Conservation (phyloP, 1,139 yeast genomes). For the Saccharomyces hybrid region DNA sequence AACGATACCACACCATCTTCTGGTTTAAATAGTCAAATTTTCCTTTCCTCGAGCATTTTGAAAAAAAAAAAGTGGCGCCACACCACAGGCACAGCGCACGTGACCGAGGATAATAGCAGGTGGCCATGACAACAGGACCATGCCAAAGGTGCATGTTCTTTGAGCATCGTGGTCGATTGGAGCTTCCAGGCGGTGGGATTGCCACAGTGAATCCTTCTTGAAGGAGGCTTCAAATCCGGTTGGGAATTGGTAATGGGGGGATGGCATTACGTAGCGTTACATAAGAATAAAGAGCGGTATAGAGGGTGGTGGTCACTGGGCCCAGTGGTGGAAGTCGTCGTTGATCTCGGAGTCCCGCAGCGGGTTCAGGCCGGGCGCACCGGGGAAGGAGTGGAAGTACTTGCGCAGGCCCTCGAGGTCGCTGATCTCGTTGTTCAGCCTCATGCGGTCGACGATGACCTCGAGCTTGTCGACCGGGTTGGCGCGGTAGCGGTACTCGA, state of each 20-base stretch:
- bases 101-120: neutral
- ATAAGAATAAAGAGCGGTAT: neutral
- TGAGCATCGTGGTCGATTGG: slow-evolving; percentile 95
- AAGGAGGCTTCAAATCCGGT: slow-evolving; percentile 79
- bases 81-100: neutral
- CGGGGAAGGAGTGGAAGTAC: slow-evolving; percentile 48
- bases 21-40: neutral
- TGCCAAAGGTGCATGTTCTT: slow-evolving; percentile 91
- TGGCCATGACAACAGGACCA: slow-evolving; percentile 68
- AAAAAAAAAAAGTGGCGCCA: neutral
- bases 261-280: neutral
- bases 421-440: slow-evolving; percentile 46
- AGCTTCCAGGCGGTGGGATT: slow-evolving; percentile 92
- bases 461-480: slow-evolving; percentile 33
- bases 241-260: neutral
- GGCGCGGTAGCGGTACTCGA: slow-evolving; percentile 29
- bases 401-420: slow-evolving; percentile 46
- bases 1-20: neutral
- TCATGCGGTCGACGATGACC: slow-evolving; percentile 34
- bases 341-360: slow-evolving; percentile 56
- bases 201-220: slow-evolving; percentile 98
- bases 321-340: slow-evolving; percentile 41
- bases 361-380: slow-evolving; percentile 48
- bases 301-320: neutral
- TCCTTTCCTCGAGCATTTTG: neutral